These are phyloP conservation scores for Neonectria neomacrospora DNA, from an alignment of 2,329 filamentous ascomycete species.

Conservation along the genomic window DNA sequence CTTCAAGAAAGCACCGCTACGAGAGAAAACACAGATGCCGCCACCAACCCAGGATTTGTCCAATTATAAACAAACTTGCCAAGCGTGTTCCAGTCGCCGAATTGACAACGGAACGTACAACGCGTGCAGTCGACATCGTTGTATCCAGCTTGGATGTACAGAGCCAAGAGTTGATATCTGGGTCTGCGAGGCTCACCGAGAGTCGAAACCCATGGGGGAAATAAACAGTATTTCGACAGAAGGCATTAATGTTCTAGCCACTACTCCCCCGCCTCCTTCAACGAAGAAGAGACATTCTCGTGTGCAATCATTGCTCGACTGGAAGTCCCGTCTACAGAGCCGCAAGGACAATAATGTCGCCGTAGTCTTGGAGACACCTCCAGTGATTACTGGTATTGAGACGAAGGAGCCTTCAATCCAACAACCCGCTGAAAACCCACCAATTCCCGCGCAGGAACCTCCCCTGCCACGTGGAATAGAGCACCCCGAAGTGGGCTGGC, in stretches of 20 bases:
- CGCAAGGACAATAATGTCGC: not conserved
- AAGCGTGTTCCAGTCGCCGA: not conserved
- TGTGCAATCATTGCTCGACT: slow-evolving; percentile 19
- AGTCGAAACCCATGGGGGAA: not conserved
- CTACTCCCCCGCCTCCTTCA: not conserved
- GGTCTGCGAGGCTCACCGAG: slow-evolving; percentile 8
- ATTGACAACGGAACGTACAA: not conserved
- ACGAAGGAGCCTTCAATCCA: not conserved
- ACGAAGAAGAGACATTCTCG: slow-evolving; percentile 19
- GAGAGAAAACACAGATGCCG: not conserved
- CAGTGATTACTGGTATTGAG: not conserved
- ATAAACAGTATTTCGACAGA: not conserved
- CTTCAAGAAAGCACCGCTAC: not conserved
- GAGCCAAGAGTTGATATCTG: not conserved
- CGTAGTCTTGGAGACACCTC: not conserved
- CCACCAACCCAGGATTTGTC: not conserved
- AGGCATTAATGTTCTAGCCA: not conserved
- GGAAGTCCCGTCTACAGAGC: not conserved
- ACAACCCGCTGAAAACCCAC: not conserved
- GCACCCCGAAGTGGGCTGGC: slow-evolving; percentile 3
- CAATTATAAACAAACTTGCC: not conserved
- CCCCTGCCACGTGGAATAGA: not conserved
- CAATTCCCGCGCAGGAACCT: not conserved
- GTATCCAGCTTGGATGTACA: slow-evolving; percentile 5
- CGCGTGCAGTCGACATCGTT: slow-evolving; percentile 16